Conservation (phyloP, 495 filamentous ascomycete species). For the Trichoderma gamsii region DNA sequence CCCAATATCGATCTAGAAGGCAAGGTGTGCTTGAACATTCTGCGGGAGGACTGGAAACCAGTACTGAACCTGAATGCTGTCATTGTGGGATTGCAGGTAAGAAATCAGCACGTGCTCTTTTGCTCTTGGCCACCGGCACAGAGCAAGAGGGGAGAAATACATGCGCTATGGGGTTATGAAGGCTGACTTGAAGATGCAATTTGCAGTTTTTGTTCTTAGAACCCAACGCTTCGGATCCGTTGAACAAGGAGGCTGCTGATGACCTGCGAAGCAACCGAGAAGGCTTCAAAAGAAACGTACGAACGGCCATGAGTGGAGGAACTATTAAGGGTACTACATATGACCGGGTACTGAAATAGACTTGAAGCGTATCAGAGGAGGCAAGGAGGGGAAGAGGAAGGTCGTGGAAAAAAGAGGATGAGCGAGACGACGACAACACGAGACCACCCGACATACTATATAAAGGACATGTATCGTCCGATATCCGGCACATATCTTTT, state of each 20-base stretch:
- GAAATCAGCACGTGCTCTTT: constrained; percentile 19
- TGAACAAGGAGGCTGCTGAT: constrained; percentile 96
- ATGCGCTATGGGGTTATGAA: not conserved
- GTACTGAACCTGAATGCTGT: constrained; percentile 95
- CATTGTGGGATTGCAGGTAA: constrained; percentile 85
- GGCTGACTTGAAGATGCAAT: not conserved
- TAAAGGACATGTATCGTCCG: not conserved
- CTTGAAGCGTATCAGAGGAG: not conserved
- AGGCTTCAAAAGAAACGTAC: constrained; percentile 84
- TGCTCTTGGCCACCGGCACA: constrained; percentile 12
- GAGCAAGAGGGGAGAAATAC: not conserved
- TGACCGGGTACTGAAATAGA: constrained; percentile 59
- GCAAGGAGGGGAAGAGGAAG: not conserved
- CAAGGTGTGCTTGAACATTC: constrained; percentile 94
- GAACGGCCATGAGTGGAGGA: constrained; percentile 74
- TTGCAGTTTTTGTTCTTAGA: constrained; percentile 90
- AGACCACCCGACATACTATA: constrained; percentile 1
- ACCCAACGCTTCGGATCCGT: constrained; percentile 91
- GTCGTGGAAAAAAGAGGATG: not conserved
- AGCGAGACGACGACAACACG: not conserved
- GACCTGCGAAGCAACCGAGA: constrained; percentile 81
- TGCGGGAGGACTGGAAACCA: constrained; percentile 98
- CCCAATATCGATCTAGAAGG: constrained; percentile 98
- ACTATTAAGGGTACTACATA: constrained; percentile 64
- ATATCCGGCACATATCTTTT: not conserved